Percentiles rank a stretch among this genome's conserved stretches.
Evolutionary conservation across 169 alveolate genomes (phyloP).

Genomic region (Plasmodium gallinaceum): DNA sequence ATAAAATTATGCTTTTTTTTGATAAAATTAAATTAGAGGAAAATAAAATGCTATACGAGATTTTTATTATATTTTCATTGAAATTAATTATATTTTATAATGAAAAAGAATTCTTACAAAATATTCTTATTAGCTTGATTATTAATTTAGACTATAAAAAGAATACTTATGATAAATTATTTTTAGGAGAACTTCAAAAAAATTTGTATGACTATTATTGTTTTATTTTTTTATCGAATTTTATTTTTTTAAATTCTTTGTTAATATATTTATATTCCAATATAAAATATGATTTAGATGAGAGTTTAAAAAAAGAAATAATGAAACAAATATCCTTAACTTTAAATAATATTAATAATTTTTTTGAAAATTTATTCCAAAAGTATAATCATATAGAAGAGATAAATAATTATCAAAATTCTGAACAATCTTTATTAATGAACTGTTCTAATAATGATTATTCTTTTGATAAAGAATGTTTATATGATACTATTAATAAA

Average conservation of each 20-base stretch:
- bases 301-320: not conserved
- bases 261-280: conserved; percentile 39
- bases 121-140: not conserved
- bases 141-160: conserved; percentile 14
- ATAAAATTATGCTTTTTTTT: conserved; percentile 25
- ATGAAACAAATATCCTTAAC: not conserved
- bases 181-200: conserved; percentile 13
- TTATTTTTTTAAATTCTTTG: conserved; percentile 35
- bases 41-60: conserved; percentile 31
- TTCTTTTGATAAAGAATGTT: not conserved
- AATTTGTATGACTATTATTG: conserved; percentile 20
- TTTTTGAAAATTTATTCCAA: conserved; percentile 5
- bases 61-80: conserved; percentile 22
- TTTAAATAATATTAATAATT: conserved; percentile 3
- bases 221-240: conserved; percentile 49
- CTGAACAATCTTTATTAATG: too few species aligned
- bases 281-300: not conserved
- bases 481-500: conserved; percentile 13
- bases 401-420: too few species aligned
- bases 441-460: too few species aligned
- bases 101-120: conserved; percentile 7
- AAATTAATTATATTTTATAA: conserved; percentile 35
- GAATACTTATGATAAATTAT: not conserved
- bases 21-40: conserved; percentile 37
- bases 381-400: not conserved